phyloP scores from a whole-genome alignment of 2,329 filamentous ascomycete species.

The Diplodia seriata region DNA sequence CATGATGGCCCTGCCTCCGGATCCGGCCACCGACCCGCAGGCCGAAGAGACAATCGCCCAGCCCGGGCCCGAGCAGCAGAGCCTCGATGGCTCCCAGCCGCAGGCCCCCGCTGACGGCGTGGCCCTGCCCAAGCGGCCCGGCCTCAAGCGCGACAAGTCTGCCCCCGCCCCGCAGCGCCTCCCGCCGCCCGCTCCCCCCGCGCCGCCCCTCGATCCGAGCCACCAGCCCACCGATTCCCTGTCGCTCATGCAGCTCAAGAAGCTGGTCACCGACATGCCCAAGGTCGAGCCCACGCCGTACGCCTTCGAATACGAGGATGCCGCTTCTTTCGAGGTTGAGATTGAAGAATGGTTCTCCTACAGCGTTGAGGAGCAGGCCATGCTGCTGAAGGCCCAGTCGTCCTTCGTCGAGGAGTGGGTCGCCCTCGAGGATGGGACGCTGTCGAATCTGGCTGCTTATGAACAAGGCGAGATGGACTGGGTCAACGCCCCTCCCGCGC shows the following conservation, averaged over 20 bases:
- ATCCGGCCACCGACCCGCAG: slow-evolving; percentile 42
- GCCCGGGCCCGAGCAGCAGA: slow-evolving; percentile 45
- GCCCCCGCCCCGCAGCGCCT: slow-evolving; percentile 51
- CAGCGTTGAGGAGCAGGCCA: slow-evolving; percentile 81
- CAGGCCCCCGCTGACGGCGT: slow-evolving; percentile 35
- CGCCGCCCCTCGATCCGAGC: slow-evolving; percentile 41
- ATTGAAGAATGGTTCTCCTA: slow-evolving; percentile 98
- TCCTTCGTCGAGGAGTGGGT: slow-evolving; percentile 80
- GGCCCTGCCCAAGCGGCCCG: slow-evolving; percentile 46
- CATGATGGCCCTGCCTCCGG: slow-evolving; percentile 43
- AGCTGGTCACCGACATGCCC: slow-evolving; percentile 54
- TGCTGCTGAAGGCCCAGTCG: slow-evolving; percentile 75
- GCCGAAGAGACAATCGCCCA: slow-evolving; percentile 40
- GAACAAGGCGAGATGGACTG: slow-evolving; percentile 63
- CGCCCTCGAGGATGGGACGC: slow-evolving; percentile 52
- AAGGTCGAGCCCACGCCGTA: slow-evolving; percentile 62
- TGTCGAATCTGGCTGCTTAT: slow-evolving; percentile 50
- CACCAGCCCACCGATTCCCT: slow-evolving; percentile 51
- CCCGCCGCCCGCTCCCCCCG: slow-evolving; percentile 51
- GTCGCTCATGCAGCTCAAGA: slow-evolving; percentile 56
- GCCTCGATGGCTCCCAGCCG: slow-evolving; percentile 34
- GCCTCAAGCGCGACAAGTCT: slow-evolving; percentile 50
- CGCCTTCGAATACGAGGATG: slow-evolving; percentile 71
- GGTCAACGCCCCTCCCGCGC: slow-evolving; percentile 67
- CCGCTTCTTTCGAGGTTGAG: slow-evolving; percentile 75